Base-by-base conservation (phyloP, 495 filamentous ascomycete genomes). In the Hypoxylon rickii region DNA sequence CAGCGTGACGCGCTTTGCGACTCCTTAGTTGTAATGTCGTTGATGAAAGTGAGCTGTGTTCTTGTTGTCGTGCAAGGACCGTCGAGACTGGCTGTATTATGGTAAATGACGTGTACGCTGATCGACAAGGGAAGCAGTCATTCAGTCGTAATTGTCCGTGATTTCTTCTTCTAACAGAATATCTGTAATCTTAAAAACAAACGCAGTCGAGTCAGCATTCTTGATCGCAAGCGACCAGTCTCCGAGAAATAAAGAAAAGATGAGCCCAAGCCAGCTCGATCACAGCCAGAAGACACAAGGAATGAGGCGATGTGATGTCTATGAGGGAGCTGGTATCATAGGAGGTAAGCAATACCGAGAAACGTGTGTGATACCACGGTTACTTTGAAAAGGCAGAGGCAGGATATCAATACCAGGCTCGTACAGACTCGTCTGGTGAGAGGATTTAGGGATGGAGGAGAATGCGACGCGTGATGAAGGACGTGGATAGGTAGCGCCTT, bases 381-480 rank as follows among this genome's bases (percentile, higher is more conserved):
- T 22, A 19, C 44, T 41, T 55, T 15, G 49, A 55, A 41, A 18
- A 31, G 19, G 21, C 5, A 29, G 29, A 20, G 31, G 32, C 12
- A 7, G 12, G 33, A 37, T 20, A 12, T 17, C 44, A 24, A 32
- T 5, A 32, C 7, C 45, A 39, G 13, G 10, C 8, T 36, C 1
- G 13, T 7, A 31, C 13, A n/a, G 10, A 18, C 37, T 4, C 3
- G 17, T 15, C 42, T 22, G 29, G 15, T 37, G n/a, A 17, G 33
- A 44, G 40, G 41, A 17, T 40, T 20, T 12, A 43, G 19, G 15
- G 36, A 16, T 21, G 20, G 41, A 42, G 6, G 18, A 40, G n/a
- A n/a, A 47, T 57, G 53, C 48, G 48, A 48, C 59, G 37, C 59
- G 53, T 57, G 37, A 50, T 26, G 41, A 45, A 40, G 44, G 31